phyloP scores from a whole-genome alignment of 2,329 filamentous ascomycete genomes.

The Dactylellina sp. region DNA sequence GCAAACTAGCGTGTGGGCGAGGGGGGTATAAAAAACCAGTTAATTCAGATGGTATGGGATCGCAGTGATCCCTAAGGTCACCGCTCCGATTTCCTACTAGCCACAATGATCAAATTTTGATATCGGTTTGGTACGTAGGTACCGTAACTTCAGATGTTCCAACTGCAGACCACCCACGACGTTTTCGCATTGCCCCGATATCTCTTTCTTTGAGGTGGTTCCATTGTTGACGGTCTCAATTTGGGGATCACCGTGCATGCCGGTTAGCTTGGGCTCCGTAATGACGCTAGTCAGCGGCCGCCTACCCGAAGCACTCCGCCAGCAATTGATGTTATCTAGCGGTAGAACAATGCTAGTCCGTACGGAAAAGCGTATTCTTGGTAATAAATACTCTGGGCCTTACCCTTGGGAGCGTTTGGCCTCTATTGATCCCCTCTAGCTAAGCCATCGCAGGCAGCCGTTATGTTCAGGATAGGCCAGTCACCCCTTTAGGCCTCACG shows the following conservation, averaged over 20 bases:
- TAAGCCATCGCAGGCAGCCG: conserved; percentile 45
- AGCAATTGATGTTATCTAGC: conserved; percentile 5
- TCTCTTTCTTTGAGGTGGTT: not conserved
- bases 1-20: not conserved
- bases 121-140: not conserved
- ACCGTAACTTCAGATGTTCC: not conserved
- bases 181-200: conserved; percentile 12
- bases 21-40: no score
- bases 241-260: conserved; percentile 17
- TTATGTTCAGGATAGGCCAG: not conserved
- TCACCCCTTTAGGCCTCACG: conserved; percentile 13
- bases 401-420: not conserved
- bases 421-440: not conserved
- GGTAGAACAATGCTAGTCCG: not conserved
- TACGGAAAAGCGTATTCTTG: conserved; percentile 14
- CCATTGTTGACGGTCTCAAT: conserved; percentile 1
- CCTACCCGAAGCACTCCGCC: conserved; percentile 33
- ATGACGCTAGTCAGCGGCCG: conserved; percentile 34
- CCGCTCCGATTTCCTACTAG: no score
- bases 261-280: not conserved
- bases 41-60: not conserved
- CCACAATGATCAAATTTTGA: no score
- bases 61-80: no score
- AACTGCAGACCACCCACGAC: no score
- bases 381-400: conserved; percentile 34